phyloP scores from a whole-genome alignment of 2,329 filamentous ascomycete species.

The Colletotrichum simmondsii region DNA sequence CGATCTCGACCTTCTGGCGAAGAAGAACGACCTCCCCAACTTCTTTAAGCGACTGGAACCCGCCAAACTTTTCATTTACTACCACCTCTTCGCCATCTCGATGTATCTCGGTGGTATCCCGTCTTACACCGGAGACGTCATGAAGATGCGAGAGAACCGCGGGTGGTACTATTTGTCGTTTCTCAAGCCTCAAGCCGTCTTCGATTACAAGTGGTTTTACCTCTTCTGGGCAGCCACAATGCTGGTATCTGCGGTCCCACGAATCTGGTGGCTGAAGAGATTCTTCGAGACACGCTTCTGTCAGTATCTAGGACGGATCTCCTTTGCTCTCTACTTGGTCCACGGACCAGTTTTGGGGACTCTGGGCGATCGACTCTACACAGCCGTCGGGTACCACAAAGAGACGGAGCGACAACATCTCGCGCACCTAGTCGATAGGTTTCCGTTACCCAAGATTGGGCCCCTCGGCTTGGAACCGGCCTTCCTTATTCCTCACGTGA shows the following conservation, averaged over 20 bases:
- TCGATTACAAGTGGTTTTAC: conserved; percentile 59
- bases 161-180: conserved; percentile 47
- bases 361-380: conserved; percentile 67
- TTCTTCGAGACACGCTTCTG: conserved; percentile 61
- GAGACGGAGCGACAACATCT: conserved; percentile 61
- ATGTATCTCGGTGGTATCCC: conserved; percentile 45
- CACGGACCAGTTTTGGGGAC: conserved; percentile 66
- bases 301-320: conserved; percentile 70
- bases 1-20: conserved; percentile 55
- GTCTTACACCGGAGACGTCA: conserved; percentile 15
- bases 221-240: conserved; percentile 49
- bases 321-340: conserved; percentile 70
- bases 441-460: conserved; percentile 65
- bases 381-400: conserved; percentile 66
- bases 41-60: conserved; percentile 58
- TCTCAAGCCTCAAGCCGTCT: conserved; percentile 71
- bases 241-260: conserved; percentile 47
- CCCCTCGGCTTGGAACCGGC: conserved; percentile 70
- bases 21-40: conserved; percentile 59
- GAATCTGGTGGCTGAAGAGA: conserved; percentile 50
- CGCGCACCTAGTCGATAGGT: conserved; percentile 65
- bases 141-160: conserved; percentile 14
- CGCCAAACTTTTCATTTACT: conserved; percentile 61
- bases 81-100: conserved; percentile 48
- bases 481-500: conserved; percentile 68